Base-by-base conservation (phyloP, 768 basidiomycete genomes). In the Candolleomyces eurysporus region DNA sequence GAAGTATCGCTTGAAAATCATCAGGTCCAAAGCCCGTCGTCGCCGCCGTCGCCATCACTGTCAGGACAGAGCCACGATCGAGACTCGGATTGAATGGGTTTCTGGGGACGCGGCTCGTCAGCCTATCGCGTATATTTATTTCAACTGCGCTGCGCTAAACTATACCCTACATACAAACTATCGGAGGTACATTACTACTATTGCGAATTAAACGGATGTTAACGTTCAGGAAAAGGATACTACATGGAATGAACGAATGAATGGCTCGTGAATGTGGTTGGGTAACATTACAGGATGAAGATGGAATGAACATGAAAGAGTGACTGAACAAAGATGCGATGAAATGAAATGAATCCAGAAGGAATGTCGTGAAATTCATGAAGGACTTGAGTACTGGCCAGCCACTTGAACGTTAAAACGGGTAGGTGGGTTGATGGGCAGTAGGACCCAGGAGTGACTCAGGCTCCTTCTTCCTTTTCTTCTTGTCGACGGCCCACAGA, bases 1-100 rank as follows among this genome's bases (percentile, higher is more conserved):
- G 88, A 92, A 66, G 81, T 89, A 8, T 81, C 86, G 5, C 71
- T 81, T 19, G 88, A 89, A 62, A 22, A 14, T 56, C 19, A 40
- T 10, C 14, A 22, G 26, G 26, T 26, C 26, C 9, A 13, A 59
- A 11, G 31, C 46, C 16, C 42, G 3, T 43, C 42, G 42, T n/a
- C 42, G 42, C 26, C 26, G 26, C 26, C 26, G n/a, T 43, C 42
- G 48, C 8, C 48, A 10, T 49, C 48, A 8, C 16, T 45, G n/a
- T 45, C 16, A 2, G 22, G 48, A 49, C 52, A 54, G 36, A 39
- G 16, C 9, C 52, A 36, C 52, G 31, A 54, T 36, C 13, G 31
- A 39, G 16, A 54, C 16, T 54, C 13, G 31, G 13, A 50, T 43
- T 43, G 42, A 13, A 43, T 43, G 26, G 2, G 26, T 26, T 26